A percentile compares a stretch with the other conserved stretches of the same genome.
Conservation (phyloP, 2,329 filamentous ascomycete genomes). For the Colletotrichum chlorophyti region DNA sequence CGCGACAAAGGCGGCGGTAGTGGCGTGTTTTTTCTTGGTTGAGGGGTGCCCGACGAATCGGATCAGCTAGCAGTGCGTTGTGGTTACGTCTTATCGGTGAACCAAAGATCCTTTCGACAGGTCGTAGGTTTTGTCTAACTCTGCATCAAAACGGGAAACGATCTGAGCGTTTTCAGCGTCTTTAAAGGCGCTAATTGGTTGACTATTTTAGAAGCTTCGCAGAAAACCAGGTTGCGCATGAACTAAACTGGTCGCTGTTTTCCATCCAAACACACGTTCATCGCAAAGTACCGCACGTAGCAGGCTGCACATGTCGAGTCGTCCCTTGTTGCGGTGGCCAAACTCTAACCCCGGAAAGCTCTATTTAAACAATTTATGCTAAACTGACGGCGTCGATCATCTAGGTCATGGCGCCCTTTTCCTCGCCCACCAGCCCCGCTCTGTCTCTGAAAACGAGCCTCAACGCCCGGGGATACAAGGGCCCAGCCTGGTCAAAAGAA, state of each 20-base stretch:
- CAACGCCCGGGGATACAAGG: conserved; percentile 19
- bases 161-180: background rate
- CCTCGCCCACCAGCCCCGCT: background rate
- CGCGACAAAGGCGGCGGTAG: no score
- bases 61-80: no score
- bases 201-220: conserved; percentile 22
- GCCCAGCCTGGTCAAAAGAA: conserved; percentile 17
- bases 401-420: background rate
- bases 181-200: conserved; percentile 11
- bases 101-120: no score
- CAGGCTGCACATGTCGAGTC: no score
- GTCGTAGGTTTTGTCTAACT: background rate
- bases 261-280: background rate
- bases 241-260: background rate
- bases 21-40: no score
- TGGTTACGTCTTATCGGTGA: no score
- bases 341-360: background rate
- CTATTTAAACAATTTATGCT: conserved; percentile 10
- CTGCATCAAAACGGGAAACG: background rate
- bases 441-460: conserved; percentile 18
- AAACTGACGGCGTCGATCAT: background rate
- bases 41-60: no score
- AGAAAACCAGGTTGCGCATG: background rate
- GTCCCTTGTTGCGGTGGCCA: no score
- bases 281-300: background rate